Percentiles rank a stretch among this genome's conserved stretches.
Conservation (phyloP, 495 filamentous ascomycete genomes). For the Xylaria flabelliformis region DNA sequence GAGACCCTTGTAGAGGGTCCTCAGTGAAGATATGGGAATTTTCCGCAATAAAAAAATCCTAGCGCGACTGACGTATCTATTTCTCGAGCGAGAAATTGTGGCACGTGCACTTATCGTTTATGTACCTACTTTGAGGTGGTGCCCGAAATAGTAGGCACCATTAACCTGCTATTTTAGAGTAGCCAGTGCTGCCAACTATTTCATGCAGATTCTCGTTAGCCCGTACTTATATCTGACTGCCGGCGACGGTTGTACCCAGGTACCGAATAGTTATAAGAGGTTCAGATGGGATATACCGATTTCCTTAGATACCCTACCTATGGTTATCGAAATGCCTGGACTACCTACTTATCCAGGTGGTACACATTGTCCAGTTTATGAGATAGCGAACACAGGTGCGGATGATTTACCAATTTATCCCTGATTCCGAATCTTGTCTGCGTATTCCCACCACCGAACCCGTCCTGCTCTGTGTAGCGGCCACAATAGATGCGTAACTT, state of each 20-base stretch:
- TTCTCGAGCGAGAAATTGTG: background rate
- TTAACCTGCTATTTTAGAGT: too few species aligned
- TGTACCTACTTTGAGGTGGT: background rate
- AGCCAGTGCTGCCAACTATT: too few species aligned
- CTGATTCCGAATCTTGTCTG: constrained; percentile 32
- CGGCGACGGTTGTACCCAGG: background rate
- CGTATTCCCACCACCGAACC: constrained; percentile 60
- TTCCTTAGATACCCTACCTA: background rate
- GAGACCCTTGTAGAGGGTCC: constrained; percentile 24
- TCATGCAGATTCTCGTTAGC: too few species aligned
- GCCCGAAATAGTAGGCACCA: too few species aligned
- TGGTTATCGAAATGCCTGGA: background rate
- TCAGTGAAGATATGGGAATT: constrained; percentile 24
- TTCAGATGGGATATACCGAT: background rate
- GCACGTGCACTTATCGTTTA: constrained; percentile 26
- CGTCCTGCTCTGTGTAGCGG: constrained; percentile 59
- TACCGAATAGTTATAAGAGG: background rate
- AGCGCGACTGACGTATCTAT: constrained; percentile 29
- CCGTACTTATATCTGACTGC: background rate
- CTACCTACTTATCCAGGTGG: background rate
- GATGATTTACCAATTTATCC: background rate
- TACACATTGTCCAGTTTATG: background rate
- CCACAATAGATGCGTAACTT: constrained; percentile 66
- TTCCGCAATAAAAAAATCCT: constrained; percentile 26
- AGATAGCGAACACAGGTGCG: background rate